A percentile compares a stretch with the other conserved stretches of the same genome.
Evolutionary conservation across 1,284 basidiomycete genomes (phyloP).

Genomic region (Pseudozyma tsukubaensis): DNA sequence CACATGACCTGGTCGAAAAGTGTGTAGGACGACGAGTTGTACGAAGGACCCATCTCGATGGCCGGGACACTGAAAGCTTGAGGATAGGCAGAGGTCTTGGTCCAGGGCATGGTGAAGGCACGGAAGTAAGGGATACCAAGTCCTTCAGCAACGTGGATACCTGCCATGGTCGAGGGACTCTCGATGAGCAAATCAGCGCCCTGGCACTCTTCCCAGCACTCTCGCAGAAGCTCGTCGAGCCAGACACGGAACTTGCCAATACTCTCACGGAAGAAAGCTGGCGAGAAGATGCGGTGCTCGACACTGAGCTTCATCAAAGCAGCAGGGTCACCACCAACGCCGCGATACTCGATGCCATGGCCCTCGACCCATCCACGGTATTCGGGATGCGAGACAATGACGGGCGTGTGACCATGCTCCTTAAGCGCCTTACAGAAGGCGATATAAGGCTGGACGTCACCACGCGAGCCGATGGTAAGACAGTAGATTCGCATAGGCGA

Average conservation of each 20-base stretch:
- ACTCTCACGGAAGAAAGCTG: conserved; percentile 54
- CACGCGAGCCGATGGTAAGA: conserved; percentile 73
- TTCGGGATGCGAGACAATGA: conserved; percentile 77
- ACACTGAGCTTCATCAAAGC: conserved; percentile 62
- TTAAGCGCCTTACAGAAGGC: conserved; percentile 71
- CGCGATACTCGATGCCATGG: conserved; percentile 54
- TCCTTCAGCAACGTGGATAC: conserved; percentile 64
- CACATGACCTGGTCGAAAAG: conserved; percentile 64
- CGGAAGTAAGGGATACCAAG: conserved; percentile 62
- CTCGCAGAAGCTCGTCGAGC: conserved; percentile 62
- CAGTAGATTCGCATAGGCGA: conserved; percentile 56
- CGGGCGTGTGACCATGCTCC: conserved; percentile 73
- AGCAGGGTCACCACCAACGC: conserved; percentile 59
- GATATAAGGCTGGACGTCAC: conserved; percentile 74
- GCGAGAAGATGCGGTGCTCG: conserved; percentile 55
- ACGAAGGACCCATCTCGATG: conserved; percentile 51
- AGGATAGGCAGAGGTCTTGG: conserved; percentile 56
- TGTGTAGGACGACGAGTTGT: conserved; percentile 57
- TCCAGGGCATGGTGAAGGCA: conserved; percentile 67
- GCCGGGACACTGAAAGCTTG: conserved; percentile 63
- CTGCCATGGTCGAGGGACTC: conserved; percentile 61
- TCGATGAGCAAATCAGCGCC: conserved; percentile 65
- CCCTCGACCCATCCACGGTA: conserved; percentile 75
- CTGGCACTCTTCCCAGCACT: conserved; percentile 52
- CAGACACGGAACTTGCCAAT: conserved; percentile 61